Evolutionary conservation across 768 basidiomycete genomes (phyloP), one percentile per base, ranked within the genome.

Genomic region (Boletus coccyginus): DNA sequence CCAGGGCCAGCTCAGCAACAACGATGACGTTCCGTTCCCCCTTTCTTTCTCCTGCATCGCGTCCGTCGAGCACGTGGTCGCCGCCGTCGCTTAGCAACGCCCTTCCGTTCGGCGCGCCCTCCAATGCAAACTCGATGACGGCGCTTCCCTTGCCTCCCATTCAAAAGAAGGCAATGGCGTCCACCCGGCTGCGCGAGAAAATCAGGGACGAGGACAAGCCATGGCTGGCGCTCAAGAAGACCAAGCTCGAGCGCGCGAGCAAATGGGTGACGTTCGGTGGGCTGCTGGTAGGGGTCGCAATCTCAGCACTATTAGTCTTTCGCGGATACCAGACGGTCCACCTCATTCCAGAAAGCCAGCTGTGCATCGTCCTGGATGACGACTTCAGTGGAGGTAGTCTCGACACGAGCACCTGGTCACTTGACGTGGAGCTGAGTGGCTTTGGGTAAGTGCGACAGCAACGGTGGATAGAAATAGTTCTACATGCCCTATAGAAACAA

Each of bases 11-110:
- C 51, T 78, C 75, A 21, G 71, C 75, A 1, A 79, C 77, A 39
- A 79, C 77, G 7, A 58, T 71, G 11, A 63, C 56, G 14, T 89
- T 90, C 75, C 82, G 88, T 27, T 74, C 81, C 0, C 85, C 88
- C 1, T 88, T 88, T 73, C 81, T 88, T 51, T 81, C 85, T 5
- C 88, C 88, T 0, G 79, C 86, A 1, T 86, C 84, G 1, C 78
- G 87, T n/a, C 86, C 86, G 0, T 72, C 79, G 5, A 76, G 80
- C 14, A 61, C 86, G 0, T 88, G 87, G 87, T 75, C 81, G 0
- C 86, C 87, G 10, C 83, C 85, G 1, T 65, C 78, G 0, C 77
- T 78, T 7, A 29, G 44, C 52, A 61, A 58, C 60, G 61, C 62
- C 0, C 49, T 70, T n/a, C 61, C 58, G 31, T 57, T 57, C 63